These are phyloP conservation scores for Plectranthus barbatus DNA, from an alignment of 257 asterid genomes.

Conservation along the genomic window DNA sequence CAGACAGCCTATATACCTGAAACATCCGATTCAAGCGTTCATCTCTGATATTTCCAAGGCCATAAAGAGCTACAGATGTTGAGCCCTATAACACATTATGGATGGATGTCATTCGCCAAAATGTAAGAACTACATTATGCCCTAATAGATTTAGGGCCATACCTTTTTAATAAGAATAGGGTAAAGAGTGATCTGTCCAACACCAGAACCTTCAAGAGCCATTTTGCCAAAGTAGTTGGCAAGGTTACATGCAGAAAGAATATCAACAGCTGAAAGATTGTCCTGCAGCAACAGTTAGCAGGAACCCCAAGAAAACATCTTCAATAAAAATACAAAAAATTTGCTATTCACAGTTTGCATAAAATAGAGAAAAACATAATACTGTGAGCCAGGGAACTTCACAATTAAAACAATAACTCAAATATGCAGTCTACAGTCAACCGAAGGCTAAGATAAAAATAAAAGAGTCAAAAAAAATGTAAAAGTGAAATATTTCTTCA, in stretches of 20 bases:
- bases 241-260: constrained; percentile 97
- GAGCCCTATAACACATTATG: constrained; percentile 54
- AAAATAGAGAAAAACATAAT: background rate
- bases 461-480: background rate
- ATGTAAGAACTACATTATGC: background rate
- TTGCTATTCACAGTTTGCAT: background rate
- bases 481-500: background rate
- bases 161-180: constrained; percentile 94
- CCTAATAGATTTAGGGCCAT: constrained; percentile 11
- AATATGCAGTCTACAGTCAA: constrained; percentile 3
- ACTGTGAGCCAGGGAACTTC: background rate
- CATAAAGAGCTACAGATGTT: constrained; percentile 91
- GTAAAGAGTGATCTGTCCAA: constrained; percentile 83
- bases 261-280: constrained; percentile 98
- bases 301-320: constrained; percentile 12
- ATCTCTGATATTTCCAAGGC: constrained; percentile 97
- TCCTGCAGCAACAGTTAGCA: constrained; percentile 53
- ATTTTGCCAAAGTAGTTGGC: constrained; percentile 94
- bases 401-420: background rate
- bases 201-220: constrained; percentile 96
- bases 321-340: constrained; percentile 11
- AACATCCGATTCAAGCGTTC: constrained; percentile 97
- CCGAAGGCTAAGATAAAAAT: constrained; percentile 5
- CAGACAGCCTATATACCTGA: constrained; percentile 49
- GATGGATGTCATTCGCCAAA: constrained; percentile 9